These are phyloP conservation scores for Dionaea muscipula DNA, from an alignment of 179 eudicot genomes.

Conservation along the genomic window DNA sequence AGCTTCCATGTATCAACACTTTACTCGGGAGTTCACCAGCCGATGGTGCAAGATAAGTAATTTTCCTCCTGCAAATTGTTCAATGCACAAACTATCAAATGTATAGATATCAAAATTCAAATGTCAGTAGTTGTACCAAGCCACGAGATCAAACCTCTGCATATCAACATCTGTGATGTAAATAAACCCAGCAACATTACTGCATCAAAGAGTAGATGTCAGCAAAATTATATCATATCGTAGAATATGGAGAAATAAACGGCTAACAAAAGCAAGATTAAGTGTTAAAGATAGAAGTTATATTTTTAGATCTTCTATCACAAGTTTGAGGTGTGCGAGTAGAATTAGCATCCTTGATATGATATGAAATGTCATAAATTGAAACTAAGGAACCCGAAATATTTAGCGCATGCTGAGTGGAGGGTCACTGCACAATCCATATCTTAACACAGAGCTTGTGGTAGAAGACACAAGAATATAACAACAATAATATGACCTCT, in stretches of 20 bases:
- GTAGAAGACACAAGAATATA: too few relatives aligned
- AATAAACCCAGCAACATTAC: slow-evolving; percentile 90
- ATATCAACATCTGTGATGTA: slow-evolving; percentile 69
- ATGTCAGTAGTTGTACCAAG: background rate
- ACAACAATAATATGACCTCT: too few relatives aligned
- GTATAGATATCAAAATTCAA: background rate
- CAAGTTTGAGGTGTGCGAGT: too few relatives aligned
- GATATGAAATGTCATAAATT: too few relatives aligned
- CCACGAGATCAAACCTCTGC: slow-evolving; percentile 39
- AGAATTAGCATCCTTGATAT: too few relatives aligned
- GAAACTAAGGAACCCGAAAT: too few relatives aligned
- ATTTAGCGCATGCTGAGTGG: too few relatives aligned
- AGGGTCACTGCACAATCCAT: too few relatives aligned
- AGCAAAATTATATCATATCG: background rate
- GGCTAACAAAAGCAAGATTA: too few relatives aligned
- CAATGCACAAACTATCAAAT: background rate
- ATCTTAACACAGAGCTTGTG: too few relatives aligned
- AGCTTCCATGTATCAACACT: slow-evolving; percentile 57
- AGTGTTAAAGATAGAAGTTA: too few relatives aligned
- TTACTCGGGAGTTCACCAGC: slow-evolving; percentile 70
- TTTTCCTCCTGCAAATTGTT: slow-evolving; percentile 45
- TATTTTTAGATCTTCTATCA: too few relatives aligned
- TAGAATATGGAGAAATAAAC: background rate
- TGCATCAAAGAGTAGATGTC: slow-evolving; percentile 19
- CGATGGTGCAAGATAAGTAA: slow-evolving; percentile 84